Conservation (phyloP, 495 filamentous ascomycete species). For the Aspergillus saccharolyticus region DNA sequence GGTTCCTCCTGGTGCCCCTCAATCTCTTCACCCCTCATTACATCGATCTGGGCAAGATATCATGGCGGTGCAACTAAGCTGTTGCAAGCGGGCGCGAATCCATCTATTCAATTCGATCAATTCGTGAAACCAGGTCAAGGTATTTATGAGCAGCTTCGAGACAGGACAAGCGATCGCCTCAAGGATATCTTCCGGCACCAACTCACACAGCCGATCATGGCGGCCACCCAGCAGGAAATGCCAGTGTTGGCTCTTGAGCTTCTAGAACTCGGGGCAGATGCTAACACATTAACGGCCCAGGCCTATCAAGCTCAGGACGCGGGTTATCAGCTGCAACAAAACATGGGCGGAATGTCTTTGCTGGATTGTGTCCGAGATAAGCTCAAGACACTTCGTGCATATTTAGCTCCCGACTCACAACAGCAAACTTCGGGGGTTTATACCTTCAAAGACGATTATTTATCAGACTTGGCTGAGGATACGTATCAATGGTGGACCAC, state of each 20-base stretch:
- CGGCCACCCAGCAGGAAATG: constrained; percentile 47
- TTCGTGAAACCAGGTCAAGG: constrained; percentile 35
- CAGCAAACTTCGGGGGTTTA: neutral
- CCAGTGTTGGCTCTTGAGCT: constrained; percentile 51
- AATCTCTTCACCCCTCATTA: constrained; percentile 36
- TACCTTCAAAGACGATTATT: constrained; percentile 20
- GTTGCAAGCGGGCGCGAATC: constrained; percentile 40
- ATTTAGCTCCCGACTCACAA: constrained; percentile 23
- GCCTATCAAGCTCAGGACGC: constrained; percentile 29
- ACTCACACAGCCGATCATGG: constrained; percentile 54
- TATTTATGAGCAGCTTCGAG: constrained; percentile 6
- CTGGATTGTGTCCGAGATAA: constrained; percentile 52
- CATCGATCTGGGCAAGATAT: constrained; percentile 38
- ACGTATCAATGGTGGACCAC: constrained; percentile 52
- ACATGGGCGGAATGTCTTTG: constrained; percentile 37
- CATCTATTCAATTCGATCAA: constrained; percentile 31
- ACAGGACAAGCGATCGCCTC: constrained; percentile 33
- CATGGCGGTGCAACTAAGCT: constrained; percentile 34
- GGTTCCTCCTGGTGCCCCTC: constrained; percentile 14
- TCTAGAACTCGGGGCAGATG: constrained; percentile 53
- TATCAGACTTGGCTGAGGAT: constrained; percentile 38
- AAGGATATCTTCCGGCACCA: constrained; percentile 30
- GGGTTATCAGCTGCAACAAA: neutral
- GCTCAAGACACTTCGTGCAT: constrained; percentile 42
- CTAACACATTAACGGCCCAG: constrained; percentile 40